phyloP scores from a whole-genome alignment of 129 eudicot genomes.

The Tagetes erecta region DNA sequence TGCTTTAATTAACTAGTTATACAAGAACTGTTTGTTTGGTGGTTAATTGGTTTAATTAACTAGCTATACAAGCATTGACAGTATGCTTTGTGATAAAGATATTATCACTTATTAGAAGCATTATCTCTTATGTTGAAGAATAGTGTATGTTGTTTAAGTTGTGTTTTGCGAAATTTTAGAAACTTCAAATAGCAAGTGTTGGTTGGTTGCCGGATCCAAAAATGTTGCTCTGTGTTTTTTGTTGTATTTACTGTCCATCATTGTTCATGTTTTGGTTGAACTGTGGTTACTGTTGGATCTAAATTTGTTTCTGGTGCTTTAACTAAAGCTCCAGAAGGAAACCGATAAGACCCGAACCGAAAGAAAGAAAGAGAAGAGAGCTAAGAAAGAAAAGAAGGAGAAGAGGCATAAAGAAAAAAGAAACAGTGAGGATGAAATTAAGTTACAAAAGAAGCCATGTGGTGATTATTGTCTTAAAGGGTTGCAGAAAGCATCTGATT shows the following conservation, averaged over 20 bases:
- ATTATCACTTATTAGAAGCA: no score
- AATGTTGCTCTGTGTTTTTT: not conserved
- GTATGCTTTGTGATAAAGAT: not conserved
- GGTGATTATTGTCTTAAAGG: slow-evolving; percentile 2
- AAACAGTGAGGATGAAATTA: slow-evolving; percentile 9
- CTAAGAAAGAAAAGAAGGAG: slow-evolving; percentile 32
- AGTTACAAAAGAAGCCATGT: not conserved
- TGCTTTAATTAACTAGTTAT: no score
- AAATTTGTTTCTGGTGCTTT: slow-evolving; percentile 54
- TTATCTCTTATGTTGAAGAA: no score
- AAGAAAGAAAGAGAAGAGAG: slow-evolving; percentile 37
- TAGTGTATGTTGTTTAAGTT: not conserved
- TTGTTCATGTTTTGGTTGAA: not conserved
- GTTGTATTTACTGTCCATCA: not conserved
- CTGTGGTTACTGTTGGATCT: slow-evolving; percentile 33
- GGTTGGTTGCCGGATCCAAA: not conserved
- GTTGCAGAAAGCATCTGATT: slow-evolving; percentile 14
- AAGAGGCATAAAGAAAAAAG: slow-evolving; percentile 26
- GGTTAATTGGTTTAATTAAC: no score
- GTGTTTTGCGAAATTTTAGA: not conserved
- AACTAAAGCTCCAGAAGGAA: slow-evolving; percentile 63
- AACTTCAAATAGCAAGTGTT: not conserved
- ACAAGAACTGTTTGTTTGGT: no score
- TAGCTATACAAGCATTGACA: not conserved
- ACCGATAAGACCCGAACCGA: slow-evolving; percentile 30